A percentile compares a stretch with the other conserved stretches of the same genome.
phyloP scores from a whole-genome alignment of 257 asterid genomes.

The Cinchona pubescens region DNA sequence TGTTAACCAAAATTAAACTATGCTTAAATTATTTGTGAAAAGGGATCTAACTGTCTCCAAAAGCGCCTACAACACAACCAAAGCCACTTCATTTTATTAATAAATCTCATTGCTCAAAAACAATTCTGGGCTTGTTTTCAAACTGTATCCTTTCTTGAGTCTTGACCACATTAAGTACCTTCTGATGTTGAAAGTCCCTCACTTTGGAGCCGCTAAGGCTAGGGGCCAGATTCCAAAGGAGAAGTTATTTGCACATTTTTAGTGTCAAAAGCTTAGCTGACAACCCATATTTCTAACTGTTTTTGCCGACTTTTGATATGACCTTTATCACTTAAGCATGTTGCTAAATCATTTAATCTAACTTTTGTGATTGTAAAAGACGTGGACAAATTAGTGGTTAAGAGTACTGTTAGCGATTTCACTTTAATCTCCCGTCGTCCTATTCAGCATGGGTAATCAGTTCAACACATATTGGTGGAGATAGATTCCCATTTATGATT shows the following conservation, averaged over 20 bases:
- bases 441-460: slow-evolving; percentile 7
- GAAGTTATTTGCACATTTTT: not conserved
- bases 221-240: not conserved
- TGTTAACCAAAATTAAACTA: slow-evolving; percentile 9
- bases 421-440: not conserved
- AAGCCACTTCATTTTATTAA: slow-evolving; percentile 38
- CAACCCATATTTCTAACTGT: not conserved
- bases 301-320: slow-evolving; percentile 2
- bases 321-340: not conserved
- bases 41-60: slow-evolving; percentile 31
- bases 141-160: not conserved
- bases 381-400: not conserved
- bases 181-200: slow-evolving; percentile 9
- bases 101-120: slow-evolving; percentile 19
- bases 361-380: not conserved
- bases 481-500: slow-evolving; percentile 1
- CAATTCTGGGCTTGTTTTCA: slow-evolving; percentile 8
- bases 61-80: slow-evolving; percentile 37
- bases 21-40: slow-evolving; percentile 19
- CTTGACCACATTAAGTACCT: slow-evolving; percentile 10
- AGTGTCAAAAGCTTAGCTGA: slow-evolving; percentile 1
- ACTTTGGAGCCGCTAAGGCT: slow-evolving; percentile 1
- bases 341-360: slow-evolving; percentile 2
- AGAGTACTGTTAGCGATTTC: not conserved
- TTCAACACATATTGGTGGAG: not conserved